Evolutionary conservation across 352 stramenopile species (phyloP), one percentile per base, ranked within the genome.

Genomic region (Phytophthora ohioensis): DNA sequence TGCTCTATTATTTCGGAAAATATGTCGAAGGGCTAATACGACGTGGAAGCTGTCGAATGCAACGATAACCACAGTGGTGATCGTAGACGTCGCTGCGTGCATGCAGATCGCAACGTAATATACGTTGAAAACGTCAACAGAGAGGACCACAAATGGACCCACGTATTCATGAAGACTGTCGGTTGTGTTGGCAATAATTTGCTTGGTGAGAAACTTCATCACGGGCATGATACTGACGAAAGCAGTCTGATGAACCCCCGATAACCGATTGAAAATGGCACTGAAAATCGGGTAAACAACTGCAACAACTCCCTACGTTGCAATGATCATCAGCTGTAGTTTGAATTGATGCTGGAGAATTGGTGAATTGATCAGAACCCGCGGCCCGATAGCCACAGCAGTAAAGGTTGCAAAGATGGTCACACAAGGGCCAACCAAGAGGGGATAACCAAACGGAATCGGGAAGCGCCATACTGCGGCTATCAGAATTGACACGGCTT

Each of bases 61-160:
- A 32, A 58, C 46, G 27, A 71, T 51, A 17, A 61, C 3, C 8
- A 47, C 10, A 9, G 48, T 71, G 0, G 49, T 46, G 5, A 41
- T 8, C 0, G 32, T 17, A 3, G 62, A 66, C 2, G 21, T 55
- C 0, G 67, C 17, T 10, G 36, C 54, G 15, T 46, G 41, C 41
- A 46, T 46, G 41, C 41, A 46, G 41, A 46, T 46, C 12, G 41
- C 41, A 27, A 46, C 21, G 41, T 46, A 46, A 15, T 74, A 45
- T 3, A 63, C 68, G 57, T 74, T 74, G 48, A 76, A 76, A 2
- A 69, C 36, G 3, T 76, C 72, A 3, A 80, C 63, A 11, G 67
- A 69, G 27, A 80, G 67, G 1, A 75, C 64, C 12, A 67, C 54
- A 13, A 67, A 64, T 42, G 45, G 51, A 0, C 61, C 57, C 5